Conservation (phyloP, 176 grass and related monocot genomes). For the Aegilops umbellulata region DNA sequence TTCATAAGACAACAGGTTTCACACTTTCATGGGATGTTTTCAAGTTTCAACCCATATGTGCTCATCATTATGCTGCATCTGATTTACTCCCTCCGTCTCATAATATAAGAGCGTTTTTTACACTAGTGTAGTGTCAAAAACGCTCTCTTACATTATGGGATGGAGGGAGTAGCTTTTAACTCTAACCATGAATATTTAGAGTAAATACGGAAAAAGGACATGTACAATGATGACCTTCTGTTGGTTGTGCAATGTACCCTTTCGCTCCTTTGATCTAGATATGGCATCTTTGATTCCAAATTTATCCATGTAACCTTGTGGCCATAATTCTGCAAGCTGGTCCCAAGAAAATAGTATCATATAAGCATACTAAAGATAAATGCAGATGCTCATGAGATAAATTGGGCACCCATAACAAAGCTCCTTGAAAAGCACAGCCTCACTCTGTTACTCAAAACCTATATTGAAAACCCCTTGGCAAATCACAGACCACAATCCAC, state of each 20-base stretch:
- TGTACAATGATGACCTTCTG: constrained; percentile 64
- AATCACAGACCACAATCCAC: not conserved
- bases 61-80: constrained; percentile 5
- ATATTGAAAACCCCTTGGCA: not conserved
- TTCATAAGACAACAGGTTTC: not conserved
- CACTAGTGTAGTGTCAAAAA: too few species aligned
- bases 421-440: not conserved
- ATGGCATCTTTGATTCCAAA: constrained; percentile 97
- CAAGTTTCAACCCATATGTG: not conserved
- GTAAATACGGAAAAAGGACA: not conserved
- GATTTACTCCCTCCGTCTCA: not conserved
- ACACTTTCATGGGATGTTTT: not conserved
- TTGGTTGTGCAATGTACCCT: constrained; percentile 54
- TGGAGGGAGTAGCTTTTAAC: not conserved
- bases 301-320: constrained; percentile 95
- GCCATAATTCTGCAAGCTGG: constrained; percentile 96
- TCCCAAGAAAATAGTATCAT: constrained; percentile 15
- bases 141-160: too few species aligned
- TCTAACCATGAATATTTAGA: not conserved
- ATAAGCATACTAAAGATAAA: constrained; percentile 15
- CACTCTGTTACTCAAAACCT: constrained; percentile 6
- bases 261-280: constrained; percentile 82
- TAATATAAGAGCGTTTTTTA: too few species aligned
- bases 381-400: not conserved
- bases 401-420: not conserved